Evolutionary conservation across 768 basidiomycete genomes (phyloP).

Genomic region (Myochromella boudieri): DNA sequence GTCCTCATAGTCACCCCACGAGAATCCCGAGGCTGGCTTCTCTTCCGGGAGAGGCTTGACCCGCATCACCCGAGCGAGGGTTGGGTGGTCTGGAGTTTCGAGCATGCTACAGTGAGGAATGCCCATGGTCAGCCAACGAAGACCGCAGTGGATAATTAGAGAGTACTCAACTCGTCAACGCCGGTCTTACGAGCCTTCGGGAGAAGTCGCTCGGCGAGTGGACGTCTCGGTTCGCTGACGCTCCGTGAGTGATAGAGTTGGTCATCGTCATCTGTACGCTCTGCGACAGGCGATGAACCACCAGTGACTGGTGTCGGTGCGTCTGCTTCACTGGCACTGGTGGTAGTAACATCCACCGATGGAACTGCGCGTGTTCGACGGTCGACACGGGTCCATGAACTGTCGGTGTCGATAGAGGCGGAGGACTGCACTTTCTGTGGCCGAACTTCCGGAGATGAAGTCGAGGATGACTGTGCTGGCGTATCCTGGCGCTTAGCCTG

Average conservation of each 20-base stretch:
- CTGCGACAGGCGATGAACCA: conserved; percentile 36
- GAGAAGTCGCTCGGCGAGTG: conserved; percentile 64
- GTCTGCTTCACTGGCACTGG: conserved; percentile 53
- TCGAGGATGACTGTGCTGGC: conserved; percentile 12
- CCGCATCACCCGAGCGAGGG: conserved; percentile 67
- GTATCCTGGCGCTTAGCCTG: conserved; percentile 7
- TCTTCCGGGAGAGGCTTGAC: conserved; percentile 58
- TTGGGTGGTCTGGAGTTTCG: conserved; percentile 53
- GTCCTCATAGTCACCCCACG: conserved; percentile 80
- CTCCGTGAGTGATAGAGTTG: conserved; percentile 24
- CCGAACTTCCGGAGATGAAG: conserved; percentile 19
- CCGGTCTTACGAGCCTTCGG: conserved; percentile 65
- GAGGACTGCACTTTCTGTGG: conserved; percentile 28
- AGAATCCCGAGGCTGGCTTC: conserved; percentile 61
- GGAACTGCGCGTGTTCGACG: conserved; percentile 25
- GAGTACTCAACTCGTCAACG: conserved; percentile 63
- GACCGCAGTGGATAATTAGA: conserved; percentile 12
- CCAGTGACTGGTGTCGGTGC: conserved; percentile 31
- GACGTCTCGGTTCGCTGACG: conserved; percentile 28
- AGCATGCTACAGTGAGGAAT: conserved; percentile 61
- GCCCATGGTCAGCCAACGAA: conserved; percentile 13
- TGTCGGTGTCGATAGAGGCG: conserved; percentile 49
- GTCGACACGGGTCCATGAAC: conserved; percentile 75
- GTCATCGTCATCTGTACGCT: conserved; percentile 29
- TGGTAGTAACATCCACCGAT: conserved; percentile 38